These are phyloP conservation scores for Strigomonas oncopelti DNA, from an alignment of 208 protist genomes.

Conservation along the genomic window DNA sequence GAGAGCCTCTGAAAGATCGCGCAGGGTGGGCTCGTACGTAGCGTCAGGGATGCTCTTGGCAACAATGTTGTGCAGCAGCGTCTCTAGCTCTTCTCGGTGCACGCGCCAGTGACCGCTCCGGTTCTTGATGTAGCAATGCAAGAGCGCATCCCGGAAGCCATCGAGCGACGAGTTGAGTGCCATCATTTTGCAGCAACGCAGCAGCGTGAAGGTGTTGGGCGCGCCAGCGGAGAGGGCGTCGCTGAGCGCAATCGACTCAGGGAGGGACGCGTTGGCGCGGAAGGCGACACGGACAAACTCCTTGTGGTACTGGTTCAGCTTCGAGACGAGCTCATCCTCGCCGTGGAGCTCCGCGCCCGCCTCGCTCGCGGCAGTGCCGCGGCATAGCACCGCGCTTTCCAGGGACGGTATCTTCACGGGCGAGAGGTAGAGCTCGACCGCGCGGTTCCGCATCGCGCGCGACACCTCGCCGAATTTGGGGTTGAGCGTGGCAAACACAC, in stretches of 20 bases:
- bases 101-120: constrained; percentile 68
- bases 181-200: constrained; percentile 62
- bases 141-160: constrained; percentile 33
- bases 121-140: constrained; percentile 82
- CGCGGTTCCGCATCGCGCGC: constrained; percentile 98
- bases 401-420: constrained; percentile 73
- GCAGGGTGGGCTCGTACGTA: not conserved
- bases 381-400: constrained; percentile 43
- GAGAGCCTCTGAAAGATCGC: not conserved
- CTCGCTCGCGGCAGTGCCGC: not conserved
- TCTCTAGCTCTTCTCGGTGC: constrained; percentile 38
- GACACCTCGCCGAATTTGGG: constrained; percentile 98
- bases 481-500: constrained; percentile 99
- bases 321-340: constrained; percentile 7
- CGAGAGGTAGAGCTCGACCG: constrained; percentile 95
- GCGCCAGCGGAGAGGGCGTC: constrained; percentile 72
- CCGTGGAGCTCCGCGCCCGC: constrained; percentile 1
- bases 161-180: not conserved
- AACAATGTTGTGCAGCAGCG: constrained; percentile 30
- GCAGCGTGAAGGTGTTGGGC: constrained; percentile 83
- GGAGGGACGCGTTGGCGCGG: constrained; percentile 49
- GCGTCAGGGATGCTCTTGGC: not conserved
- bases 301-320: constrained; percentile 65
- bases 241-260: constrained; percentile 43
- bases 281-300: constrained; percentile 67